Conservation (phyloP, 1,284 basidiomycete species). For the Rhodotorula sp. region DNA sequence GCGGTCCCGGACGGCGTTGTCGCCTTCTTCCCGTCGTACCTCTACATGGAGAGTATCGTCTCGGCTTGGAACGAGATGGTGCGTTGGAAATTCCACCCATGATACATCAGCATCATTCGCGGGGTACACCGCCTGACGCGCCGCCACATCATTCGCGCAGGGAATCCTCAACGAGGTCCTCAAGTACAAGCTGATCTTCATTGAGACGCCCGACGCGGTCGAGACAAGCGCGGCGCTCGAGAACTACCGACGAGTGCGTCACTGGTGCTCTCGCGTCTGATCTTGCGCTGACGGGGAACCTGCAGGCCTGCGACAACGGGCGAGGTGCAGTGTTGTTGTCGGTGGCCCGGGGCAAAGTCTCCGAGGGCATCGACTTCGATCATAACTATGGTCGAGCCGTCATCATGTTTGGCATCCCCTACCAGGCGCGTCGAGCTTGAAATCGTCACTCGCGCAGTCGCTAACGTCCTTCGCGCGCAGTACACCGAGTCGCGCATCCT, state of each 20-base stretch:
- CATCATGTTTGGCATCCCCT: constrained; percentile 85
- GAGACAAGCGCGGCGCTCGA: constrained; percentile 98
- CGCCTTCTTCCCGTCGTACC: constrained; percentile 98
- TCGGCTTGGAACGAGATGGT: constrained; percentile 99
- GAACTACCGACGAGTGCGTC: constrained; percentile 84
- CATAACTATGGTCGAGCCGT: constrained; percentile 99
- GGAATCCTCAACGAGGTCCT: constrained; percentile 98
- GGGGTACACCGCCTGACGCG: constrained; percentile 11
- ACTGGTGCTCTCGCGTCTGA: background rate
- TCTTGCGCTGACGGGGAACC: background rate
- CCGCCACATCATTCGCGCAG: constrained; percentile 51
- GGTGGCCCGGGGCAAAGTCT: constrained; percentile 97
- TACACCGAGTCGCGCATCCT: constrained; percentile 98
- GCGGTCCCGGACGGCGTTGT: constrained; percentile 99
- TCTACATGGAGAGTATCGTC: constrained; percentile 99
- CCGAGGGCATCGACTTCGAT: constrained; percentile 99
- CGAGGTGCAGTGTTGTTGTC: constrained; percentile 94
- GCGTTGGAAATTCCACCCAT: constrained; percentile 42
- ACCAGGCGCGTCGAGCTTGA: constrained; percentile 55
- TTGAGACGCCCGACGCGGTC: constrained; percentile 98
- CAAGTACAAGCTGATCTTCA: constrained; percentile 99
- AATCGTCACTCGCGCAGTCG: background rate
- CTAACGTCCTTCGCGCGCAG: constrained; percentile 49
- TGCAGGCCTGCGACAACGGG: constrained; percentile 95
- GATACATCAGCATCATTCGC: too few species aligned